Percentiles rank a stretch among this genome's conserved stretches.
Evolutionary conservation across 1,284 basidiomycete species (phyloP).

Genomic region (Trametes versicolor): DNA sequence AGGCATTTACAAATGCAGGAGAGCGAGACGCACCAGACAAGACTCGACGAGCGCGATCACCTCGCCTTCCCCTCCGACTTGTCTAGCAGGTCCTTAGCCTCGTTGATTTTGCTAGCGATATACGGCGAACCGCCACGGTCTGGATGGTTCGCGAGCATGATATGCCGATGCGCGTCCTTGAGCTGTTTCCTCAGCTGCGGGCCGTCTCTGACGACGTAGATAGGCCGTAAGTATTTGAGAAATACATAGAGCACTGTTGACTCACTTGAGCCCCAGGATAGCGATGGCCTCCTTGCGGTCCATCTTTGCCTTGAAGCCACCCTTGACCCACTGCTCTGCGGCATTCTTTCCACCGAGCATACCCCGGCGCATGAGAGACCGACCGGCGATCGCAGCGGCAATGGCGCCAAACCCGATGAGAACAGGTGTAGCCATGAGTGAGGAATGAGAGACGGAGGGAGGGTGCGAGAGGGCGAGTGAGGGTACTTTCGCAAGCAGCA

Average conservation of each 20-base stretch:
- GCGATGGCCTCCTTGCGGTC: constrained; percentile 93
- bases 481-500: constrained; percentile 18
- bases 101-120: constrained; percentile 97
- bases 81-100: constrained; percentile 88
- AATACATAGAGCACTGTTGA: constrained; percentile 36
- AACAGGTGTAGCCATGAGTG: constrained; percentile 75
- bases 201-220: constrained; percentile 66
- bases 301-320: constrained; percentile 97
- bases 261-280: constrained; percentile 93
- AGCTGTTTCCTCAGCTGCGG: constrained; percentile 75
- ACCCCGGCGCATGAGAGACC: constrained; percentile 71
- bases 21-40: constrained; percentile 18
- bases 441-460: constrained; percentile 16
- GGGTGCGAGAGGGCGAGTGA: background rate
- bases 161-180: constrained; percentile 91
- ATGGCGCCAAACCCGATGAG: constrained; percentile 84
- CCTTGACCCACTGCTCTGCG: constrained; percentile 90
- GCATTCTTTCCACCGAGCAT: constrained; percentile 66
- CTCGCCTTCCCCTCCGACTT: constrained; percentile 64
- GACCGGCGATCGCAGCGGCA: constrained; percentile 81
- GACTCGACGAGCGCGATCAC: constrained; percentile 36
- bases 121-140: constrained; percentile 97
- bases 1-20: background rate
- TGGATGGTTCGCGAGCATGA: constrained; percentile 97
- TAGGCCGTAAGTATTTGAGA: background rate